Evolutionary conservation across 164 flowering plant species (phyloP), one percentile per base, ranked within the genome.

Genomic region (Platanus orientalis): DNA sequence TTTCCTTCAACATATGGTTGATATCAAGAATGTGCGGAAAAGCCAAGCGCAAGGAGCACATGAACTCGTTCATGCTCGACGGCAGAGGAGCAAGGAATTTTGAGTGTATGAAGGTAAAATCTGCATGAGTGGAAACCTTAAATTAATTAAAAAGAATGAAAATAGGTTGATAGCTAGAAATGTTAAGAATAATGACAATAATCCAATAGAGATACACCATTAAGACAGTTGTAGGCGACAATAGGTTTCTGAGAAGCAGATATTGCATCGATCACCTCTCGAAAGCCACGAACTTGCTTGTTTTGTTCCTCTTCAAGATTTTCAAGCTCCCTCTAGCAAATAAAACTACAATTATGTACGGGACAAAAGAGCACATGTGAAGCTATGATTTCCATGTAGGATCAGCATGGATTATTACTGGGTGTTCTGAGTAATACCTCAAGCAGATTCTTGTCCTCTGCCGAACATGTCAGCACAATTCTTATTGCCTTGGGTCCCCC

Each of bases 251-350:
- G 76, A 45, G 98, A 88, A 77, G 81, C 76, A 54, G 96, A 85
- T 64, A 93, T 84, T 76, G 81, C 68, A 62, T 93, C 97, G 54
- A 93, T 86, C 83, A 93, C 94, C 76, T 88, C 96, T 61, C 97
- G 76, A 53, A 93, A 93, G 44, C 97, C 98, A 67, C 92, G 81
- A 23, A 81, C 50, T 63, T 62, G 76, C 76, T 65, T 79, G 62
- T 62, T 79, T 52, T 80, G 78, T 71, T 84, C 88, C 19, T 83
- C 82, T 71, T 93, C 97, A 32, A 70, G 63, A 63, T 61, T 61
- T 49, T 77, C 72, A 68, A 87, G 80, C 76, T 93, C 95, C 40
- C 57, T 76, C 96, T 92, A 72, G 45, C 40, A 71, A 67, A 12
- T 1, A 54, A 61, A 65, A 58, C n/a, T 20, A 53, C 36, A 44